Evolutionary conservation across 164 flowering plant genomes (phyloP).

Genomic region (Pachysandra terminalis): DNA sequence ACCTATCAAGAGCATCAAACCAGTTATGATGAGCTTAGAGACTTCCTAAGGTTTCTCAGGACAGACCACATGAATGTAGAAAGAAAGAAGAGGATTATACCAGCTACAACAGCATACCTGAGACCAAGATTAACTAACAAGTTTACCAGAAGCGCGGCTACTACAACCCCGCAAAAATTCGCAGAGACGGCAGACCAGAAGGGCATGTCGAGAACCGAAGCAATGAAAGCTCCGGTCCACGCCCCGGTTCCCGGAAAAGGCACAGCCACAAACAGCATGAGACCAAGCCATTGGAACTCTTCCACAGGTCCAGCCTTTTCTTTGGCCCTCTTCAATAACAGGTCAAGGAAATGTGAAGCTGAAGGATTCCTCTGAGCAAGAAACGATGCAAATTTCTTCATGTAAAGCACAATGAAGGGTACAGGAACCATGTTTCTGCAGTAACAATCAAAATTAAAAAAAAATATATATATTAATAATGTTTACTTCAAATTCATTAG

Average conservation of each 20-base stretch:
- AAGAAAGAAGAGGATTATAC: conserved; percentile 59
- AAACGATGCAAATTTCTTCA: conserved; percentile 68
- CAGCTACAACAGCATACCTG: conserved; percentile 72
- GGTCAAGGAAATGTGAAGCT: conserved; percentile 58
- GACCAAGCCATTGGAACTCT: conserved; percentile 97
- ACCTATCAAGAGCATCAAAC: conserved; percentile 6
- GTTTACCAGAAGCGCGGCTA: conserved; percentile 88
- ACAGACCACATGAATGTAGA: conserved; percentile 92
- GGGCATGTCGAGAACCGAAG: conserved; percentile 88
- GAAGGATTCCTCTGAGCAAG: conserved; percentile 55
- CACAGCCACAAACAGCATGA: conserved; percentile 96
- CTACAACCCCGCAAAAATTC: conserved; percentile 64
- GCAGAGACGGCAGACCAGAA: conserved; percentile 84
- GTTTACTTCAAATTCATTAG: not conserved
- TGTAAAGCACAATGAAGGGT: conserved; percentile 77
- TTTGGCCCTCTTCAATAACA: conserved; percentile 61
- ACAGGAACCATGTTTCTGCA: conserved; percentile 98
- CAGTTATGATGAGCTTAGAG: conserved; percentile 38
- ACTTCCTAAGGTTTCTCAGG: conserved; percentile 54
- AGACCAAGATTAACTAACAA: conserved; percentile 94
- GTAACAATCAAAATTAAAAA: no score
- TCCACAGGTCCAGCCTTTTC: conserved; percentile 86
- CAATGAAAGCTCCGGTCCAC: conserved; percentile 93
- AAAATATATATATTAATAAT: no score
- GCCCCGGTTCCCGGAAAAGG: conserved; percentile 99